Conservation (phyloP, 495 filamentous ascomycete species). For the Viridothelium virens region DNA sequence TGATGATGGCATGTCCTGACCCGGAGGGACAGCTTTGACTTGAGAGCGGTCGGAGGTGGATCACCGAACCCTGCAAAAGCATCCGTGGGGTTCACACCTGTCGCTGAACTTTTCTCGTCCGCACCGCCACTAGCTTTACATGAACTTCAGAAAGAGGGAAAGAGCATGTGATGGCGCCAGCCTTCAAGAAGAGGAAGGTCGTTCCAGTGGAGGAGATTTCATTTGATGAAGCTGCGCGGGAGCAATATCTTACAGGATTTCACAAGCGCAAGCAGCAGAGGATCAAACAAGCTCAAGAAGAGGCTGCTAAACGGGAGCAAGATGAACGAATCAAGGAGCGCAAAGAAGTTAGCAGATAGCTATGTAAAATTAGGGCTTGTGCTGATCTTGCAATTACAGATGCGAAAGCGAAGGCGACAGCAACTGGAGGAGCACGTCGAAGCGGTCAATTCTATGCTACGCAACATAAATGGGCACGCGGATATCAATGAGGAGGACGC, state of each 20-base stretch:
- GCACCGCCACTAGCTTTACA: not conserved
- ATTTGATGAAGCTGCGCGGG: conserved; percentile 69
- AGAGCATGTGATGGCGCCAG: conserved; percentile 1
- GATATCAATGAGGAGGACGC: conserved; percentile 37
- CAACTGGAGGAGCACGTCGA: conserved; percentile 73
- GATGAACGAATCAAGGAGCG: conserved; percentile 64
- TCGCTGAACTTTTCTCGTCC: conserved; percentile 8
- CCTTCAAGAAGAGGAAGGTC: conserved; percentile 11
- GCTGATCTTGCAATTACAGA: conserved; percentile 39
- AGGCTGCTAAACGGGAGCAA: conserved; percentile 60
- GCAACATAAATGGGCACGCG: conserved; percentile 43
- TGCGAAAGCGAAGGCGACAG: conserved; percentile 69
- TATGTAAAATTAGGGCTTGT: not conserved
- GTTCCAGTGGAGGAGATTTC: conserved; percentile 60
- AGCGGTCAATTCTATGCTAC: conserved; percentile 56
- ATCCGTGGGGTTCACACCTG: too few relatives aligned
- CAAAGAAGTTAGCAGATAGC: conserved; percentile 53
- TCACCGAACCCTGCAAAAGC: not conserved
- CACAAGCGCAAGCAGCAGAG: conserved; percentile 87
- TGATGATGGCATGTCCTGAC: not conserved
- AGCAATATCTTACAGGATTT: conserved; percentile 88
- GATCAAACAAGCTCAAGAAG: conserved; percentile 71
- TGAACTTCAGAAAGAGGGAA: not conserved
- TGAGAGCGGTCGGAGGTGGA: not conserved
- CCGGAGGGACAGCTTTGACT: conserved; percentile 12